Evolutionary conservation across 164 flowering plant genomes (phyloP).

Genomic region (Magnolia changhungtana): DNA sequence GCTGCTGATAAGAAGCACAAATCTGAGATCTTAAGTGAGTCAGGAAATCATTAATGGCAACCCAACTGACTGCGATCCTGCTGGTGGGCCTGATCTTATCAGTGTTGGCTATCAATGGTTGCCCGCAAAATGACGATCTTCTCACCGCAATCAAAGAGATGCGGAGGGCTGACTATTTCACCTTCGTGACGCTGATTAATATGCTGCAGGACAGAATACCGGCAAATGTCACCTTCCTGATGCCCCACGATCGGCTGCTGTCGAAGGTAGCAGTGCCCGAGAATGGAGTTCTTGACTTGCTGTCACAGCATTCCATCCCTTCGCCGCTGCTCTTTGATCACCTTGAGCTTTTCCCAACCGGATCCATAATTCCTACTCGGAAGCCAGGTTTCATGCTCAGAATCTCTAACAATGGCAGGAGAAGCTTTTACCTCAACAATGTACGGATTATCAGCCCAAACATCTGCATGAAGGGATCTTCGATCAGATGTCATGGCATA

Average conservation of each 20-base stretch:
- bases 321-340: conserved; percentile 58
- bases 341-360: conserved; percentile 54
- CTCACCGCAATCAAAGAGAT: conserved; percentile 58
- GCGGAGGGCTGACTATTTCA: conserved; percentile 69
- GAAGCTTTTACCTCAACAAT: conserved; percentile 50
- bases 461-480: conserved; percentile 52
- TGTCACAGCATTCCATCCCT: conserved; percentile 70
- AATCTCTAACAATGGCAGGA: conserved; percentile 52
- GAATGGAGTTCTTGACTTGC: conserved; percentile 37
- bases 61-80: conserved; percentile 15
- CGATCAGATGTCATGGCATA: conserved; percentile 85
- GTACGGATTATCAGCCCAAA: conserved; percentile 60
- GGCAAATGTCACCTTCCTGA: conserved; percentile 70
- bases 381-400: conserved; percentile 33
- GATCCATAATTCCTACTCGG: conserved; percentile 57
- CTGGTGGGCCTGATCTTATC: conserved; percentile 22
- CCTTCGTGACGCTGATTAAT: conserved; percentile 67
- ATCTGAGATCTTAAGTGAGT: background rate
- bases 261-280: conserved; percentile 29
- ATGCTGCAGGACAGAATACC: conserved; percentile 41
- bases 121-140: conserved; percentile 27
- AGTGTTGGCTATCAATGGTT: conserved; percentile 8
- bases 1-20: conserved; percentile 6
- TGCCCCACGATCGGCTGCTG: conserved; percentile 71
- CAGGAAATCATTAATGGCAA: conserved; percentile 12